phyloP scores from a whole-genome alignment of 176 grass and related monocot species.

The Dendrocalamus sinicus region DNA sequence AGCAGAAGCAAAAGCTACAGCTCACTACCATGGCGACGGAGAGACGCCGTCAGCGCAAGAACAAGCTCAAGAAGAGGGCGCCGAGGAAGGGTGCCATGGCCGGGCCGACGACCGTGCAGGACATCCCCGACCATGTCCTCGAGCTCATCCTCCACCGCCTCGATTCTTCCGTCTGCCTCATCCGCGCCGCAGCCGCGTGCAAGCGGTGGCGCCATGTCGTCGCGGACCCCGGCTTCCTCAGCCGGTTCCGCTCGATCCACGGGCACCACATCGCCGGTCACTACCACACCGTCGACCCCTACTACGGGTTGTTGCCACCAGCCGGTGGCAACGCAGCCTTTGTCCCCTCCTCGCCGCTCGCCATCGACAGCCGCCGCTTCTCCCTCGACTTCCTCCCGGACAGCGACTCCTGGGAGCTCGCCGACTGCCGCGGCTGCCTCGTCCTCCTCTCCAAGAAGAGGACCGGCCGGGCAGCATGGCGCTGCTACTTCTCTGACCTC shows the following conservation, averaged over 20 bases:
- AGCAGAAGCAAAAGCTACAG: background rate
- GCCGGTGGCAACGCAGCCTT: background rate
- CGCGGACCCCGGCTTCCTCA: background rate
- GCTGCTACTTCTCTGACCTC: too few relatives aligned
- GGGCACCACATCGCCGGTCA: background rate
- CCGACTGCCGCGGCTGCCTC: conserved; percentile 11
- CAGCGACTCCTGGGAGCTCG: background rate
- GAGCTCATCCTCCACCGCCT: conserved; percentile 32
- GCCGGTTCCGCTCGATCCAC: background rate
- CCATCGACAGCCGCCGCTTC: background rate
- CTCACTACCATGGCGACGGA: background rate
- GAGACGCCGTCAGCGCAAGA: background rate
- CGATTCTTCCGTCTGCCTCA: background rate
- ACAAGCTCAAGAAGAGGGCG: background rate
- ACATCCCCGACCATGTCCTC: conserved; percentile 34
- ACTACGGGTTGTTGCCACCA: background rate
- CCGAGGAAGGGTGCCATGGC: background rate
- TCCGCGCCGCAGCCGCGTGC: conserved; percentile 34
- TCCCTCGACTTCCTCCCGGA: conserved; percentile 38
- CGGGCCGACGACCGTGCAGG: background rate
- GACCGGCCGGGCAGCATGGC: too few relatives aligned
- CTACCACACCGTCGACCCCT: conserved; percentile 33
- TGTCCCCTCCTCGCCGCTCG: background rate
- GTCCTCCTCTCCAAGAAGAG: conserved; percentile 18
- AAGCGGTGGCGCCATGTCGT: conserved; percentile 26